Base-by-base conservation (phyloP, 78 protist genomes). In the Speleostelium caveatum region DNA sequence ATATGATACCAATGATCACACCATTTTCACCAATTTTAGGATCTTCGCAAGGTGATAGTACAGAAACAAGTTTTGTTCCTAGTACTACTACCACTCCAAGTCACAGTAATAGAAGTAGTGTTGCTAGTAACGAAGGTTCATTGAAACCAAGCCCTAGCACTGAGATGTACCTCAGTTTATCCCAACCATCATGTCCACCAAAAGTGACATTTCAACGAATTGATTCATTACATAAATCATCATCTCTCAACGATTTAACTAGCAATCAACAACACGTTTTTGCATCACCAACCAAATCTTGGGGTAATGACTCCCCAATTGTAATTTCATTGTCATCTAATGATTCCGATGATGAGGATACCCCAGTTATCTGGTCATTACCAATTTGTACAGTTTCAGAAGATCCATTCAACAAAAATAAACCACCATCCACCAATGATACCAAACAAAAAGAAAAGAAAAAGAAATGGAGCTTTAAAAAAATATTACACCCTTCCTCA, bases 401-500 rank as follows among this genome's bases (percentile, higher is more conserved):
- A 1, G 90, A 83, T 59, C 90, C 90, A 35, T 83, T 83, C 56
- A 67, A 83, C 35, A 69, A 42, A 4, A 53, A 67, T 30, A 63
- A 83, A 16, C 4, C 38, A 28, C 59, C 55, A 49, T 5, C 5
- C 6, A 38, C 12, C 7, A 17, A 10, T 10, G 55, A 17, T 21
- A 39, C 65, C 2, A 12, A 16, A 6, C 3, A 32, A 22, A 62
- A 41, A 32, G 62, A 71, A 30, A 71, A 71, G 45, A 71, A 71
- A 5, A 71, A 71, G 62, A 49, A 49, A 28, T 49, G 62, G 62
- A 49, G 6, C 53, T 3, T 3, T 7, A 68, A 21, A 28, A 68
- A 21, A 38, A 22, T 39, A 17, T 21, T 6, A n/a, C 3, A 60
- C 7, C 16, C 4, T 32, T 30, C 22, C 26, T 36, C 22, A 62